These are phyloP conservation scores for Pleurozium schreberi DNA, from an alignment of 225 moss, liverwort and hornwort species.

Conservation along the genomic window DNA sequence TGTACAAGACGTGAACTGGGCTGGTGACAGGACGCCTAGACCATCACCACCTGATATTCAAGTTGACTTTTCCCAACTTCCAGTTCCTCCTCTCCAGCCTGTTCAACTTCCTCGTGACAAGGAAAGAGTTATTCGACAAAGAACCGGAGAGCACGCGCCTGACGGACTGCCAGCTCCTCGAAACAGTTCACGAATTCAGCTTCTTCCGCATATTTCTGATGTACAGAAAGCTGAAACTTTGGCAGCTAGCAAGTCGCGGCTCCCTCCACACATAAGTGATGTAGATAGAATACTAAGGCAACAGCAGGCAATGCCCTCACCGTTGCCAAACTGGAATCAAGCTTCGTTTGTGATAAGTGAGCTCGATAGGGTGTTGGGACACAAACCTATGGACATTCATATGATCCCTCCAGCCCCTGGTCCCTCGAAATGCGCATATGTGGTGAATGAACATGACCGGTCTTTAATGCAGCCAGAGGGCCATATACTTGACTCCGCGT, in stretches of 20 bases:
- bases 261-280: conserved; percentile 27
- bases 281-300: conserved; percentile 38
- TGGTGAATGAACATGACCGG: neutral
- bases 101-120: conserved; percentile 15
- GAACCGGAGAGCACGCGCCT: neutral
- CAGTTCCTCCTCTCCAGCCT: conserved; percentile 19
- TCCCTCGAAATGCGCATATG: conserved; percentile 12
- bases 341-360: conserved; percentile 45
- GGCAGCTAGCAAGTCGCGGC: conserved; percentile 11
- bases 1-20: conserved; percentile 10
- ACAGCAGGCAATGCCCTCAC: conserved; percentile 25
- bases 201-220: conserved; percentile 37
- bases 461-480: neutral
- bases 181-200: neutral
- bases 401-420: conserved; percentile 17
- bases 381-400: conserved; percentile 12
- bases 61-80: conserved; percentile 31
- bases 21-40: conserved; percentile 1
- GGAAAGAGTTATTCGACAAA: conserved; percentile 12
- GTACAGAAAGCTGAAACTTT: conserved; percentile 23
- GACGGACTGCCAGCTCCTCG: conserved; percentile 10
- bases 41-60: conserved; percentile 14
- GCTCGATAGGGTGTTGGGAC: conserved; percentile 33
- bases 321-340: conserved; percentile 32
- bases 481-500: conserved; percentile 25